These are phyloP conservation scores for Carex kokanica DNA, from an alignment of 176 grass and related monocot species.

Conservation along the genomic window DNA sequence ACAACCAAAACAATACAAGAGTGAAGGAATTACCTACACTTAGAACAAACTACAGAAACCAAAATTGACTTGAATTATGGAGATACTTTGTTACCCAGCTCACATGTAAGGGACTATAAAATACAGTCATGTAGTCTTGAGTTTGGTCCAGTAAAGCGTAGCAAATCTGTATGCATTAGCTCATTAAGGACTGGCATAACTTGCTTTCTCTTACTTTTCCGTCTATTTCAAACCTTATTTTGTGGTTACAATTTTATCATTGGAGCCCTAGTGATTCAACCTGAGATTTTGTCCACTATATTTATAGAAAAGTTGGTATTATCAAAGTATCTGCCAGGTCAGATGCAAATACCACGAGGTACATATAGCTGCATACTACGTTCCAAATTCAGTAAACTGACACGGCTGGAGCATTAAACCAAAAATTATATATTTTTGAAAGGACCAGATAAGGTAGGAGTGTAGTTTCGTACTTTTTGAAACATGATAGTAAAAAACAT, in stretches of 20 bases:
- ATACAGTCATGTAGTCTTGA: not conserved
- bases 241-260: not conserved
- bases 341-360: not conserved
- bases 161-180: not conserved
- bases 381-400: not conserved
- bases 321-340: not conserved
- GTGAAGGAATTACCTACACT: not conserved
- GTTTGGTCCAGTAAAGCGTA: not conserved
- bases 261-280: not conserved
- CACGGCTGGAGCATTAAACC: not conserved
- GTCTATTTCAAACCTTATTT: not conserved
- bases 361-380: not conserved
- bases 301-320: not conserved
- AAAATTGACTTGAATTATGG: not conserved
- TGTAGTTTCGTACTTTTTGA: no score
- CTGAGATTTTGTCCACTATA: not conserved
- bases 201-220: not conserved
- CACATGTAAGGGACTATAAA: not conserved
- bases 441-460: not conserved
- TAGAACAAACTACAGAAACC: not conserved
- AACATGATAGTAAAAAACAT: no score
- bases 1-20: not conserved
- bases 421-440: not conserved
- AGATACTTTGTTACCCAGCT: not conserved
- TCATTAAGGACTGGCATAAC: not conserved